Evolutionary conservation across 805 yeast species (phyloP).

Genomic region (Candida maesae): DNA sequence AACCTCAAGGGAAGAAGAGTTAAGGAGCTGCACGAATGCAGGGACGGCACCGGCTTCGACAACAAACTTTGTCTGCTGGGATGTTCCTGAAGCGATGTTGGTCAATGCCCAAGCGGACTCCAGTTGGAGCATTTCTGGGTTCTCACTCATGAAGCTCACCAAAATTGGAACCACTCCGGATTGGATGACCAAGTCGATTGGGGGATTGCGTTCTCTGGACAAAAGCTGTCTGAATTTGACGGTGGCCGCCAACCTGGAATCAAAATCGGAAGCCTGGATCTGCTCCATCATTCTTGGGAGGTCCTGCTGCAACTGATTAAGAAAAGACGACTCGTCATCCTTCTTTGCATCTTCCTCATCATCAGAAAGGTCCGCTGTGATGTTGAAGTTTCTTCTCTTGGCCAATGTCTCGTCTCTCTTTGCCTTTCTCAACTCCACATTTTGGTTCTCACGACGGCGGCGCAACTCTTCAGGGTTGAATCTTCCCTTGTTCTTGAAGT

Average conservation of each 20-base stretch:
- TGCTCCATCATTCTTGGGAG: slow-evolving; percentile 83
- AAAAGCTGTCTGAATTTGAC: slow-evolving; percentile 89
- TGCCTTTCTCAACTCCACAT: slow-evolving; percentile 93
- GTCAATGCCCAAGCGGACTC: slow-evolving; percentile 99
- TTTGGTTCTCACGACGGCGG: slow-evolving; percentile 96
- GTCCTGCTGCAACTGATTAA: slow-evolving; percentile 53
- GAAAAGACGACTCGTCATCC: slow-evolving; percentile 38
- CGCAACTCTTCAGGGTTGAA: slow-evolving; percentile 95
- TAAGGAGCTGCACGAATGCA: slow-evolving; percentile 74
- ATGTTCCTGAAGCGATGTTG: slow-evolving; percentile 91
- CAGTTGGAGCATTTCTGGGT: slow-evolving; percentile 84
- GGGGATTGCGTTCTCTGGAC: slow-evolving; percentile 93
- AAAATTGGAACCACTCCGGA: slow-evolving; percentile 91
- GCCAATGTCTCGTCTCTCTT: slow-evolving; percentile 93
- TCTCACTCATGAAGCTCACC: slow-evolving; percentile 78
- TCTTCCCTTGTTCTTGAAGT: slow-evolving; percentile 90
- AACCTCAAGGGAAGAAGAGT: slow-evolving; percentile 82
- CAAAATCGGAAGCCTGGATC: slow-evolving; percentile 70
- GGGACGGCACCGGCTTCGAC: slow-evolving; percentile 96
- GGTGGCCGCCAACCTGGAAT: slow-evolving; percentile 82
- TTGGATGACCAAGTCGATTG: slow-evolving; percentile 88
- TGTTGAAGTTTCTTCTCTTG: slow-evolving; percentile 80
- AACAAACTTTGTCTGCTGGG: slow-evolving; percentile 85
- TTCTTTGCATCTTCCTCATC: slow-evolving; percentile 36
- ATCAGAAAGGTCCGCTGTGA: slow-evolving; percentile 49